Evolutionary conservation across 345 rosid genomes (phyloP), one percentile per base, ranked within the genome.

Genomic region (Rhizophora apiculata): DNA sequence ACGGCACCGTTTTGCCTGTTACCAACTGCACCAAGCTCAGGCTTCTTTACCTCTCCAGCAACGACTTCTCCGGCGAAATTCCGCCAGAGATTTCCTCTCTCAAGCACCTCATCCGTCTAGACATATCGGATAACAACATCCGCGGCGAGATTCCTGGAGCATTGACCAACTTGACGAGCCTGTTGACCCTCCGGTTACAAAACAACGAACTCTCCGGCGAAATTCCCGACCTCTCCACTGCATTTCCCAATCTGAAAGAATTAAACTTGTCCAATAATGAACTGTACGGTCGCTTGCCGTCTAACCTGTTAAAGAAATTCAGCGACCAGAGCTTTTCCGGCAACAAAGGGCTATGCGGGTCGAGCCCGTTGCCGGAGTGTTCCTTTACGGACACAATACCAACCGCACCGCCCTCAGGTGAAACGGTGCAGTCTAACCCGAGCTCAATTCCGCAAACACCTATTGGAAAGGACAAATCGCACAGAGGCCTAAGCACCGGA

Each of bases 111-210:
- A 81, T 88, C 30, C 93, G 97, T 52, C 80, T 94, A 0, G 98
- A 94, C 62, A 72, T 94, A 37, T 91, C 98, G 5, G 85, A 88
- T 48, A 94, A 94, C 87, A 94, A 91, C 78, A 86, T 94, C 65
- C 82, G 76, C 3, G 97, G 98, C 60, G 65, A 72, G 0, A 81
- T 94, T 54, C 96, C 98, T 0, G 43, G 31, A 6, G 86, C 75
- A 67, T 26, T 91, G 49, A 67, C 82, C n/a, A 74, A 80, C 30
- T 80, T 94, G 73, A 85, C 82, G n/a, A 72, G 83, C 56, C 77
- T 94, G 9, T 68, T 91, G 37, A 94, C 98, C 3, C 85, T 94
- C 68, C 84, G 98, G 65, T 78, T 94, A 21, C 92, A 94, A 61
- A 84, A 84, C 80, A 94, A 94, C 66, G 95, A 84, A 68, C 85